Evolutionary conservation across 345 rosid species (phyloP).

Genomic region (Firmiana major): DNA sequence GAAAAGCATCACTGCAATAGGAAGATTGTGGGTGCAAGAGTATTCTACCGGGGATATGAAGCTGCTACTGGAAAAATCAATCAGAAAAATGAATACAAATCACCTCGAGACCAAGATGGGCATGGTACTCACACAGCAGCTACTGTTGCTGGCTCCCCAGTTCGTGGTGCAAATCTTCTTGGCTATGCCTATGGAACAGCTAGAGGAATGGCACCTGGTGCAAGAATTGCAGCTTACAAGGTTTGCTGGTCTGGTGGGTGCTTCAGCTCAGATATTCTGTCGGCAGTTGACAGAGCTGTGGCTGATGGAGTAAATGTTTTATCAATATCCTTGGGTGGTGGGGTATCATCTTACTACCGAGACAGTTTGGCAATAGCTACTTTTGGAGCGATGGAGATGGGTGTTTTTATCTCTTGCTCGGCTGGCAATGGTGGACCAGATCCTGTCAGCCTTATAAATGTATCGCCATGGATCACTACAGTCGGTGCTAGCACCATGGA

Average conservation of each 20-base stretch:
- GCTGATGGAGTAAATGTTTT: slow-evolving; percentile 73
- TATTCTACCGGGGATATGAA: slow-evolving; percentile 59
- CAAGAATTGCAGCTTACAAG: slow-evolving; percentile 70
- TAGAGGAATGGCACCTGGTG: slow-evolving; percentile 74
- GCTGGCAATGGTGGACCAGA: slow-evolving; percentile 81
- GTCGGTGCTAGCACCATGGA: slow-evolving; percentile 85
- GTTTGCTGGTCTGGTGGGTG: slow-evolving; percentile 80
- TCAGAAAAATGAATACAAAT: slow-evolving; percentile 55
- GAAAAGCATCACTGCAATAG: slow-evolving; percentile 46
- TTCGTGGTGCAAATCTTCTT: slow-evolving; percentile 51
- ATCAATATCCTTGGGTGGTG: slow-evolving; percentile 80
- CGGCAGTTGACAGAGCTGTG: slow-evolving; percentile 71
- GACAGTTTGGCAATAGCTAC: slow-evolving; percentile 70
- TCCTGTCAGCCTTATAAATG: slow-evolving; percentile 57
- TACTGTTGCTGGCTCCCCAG: slow-evolving; percentile 66
- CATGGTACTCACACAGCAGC: slow-evolving; percentile 89
- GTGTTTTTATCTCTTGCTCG: slow-evolving; percentile 66
- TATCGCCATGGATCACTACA: slow-evolving; percentile 81
- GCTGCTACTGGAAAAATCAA: slow-evolving; percentile 57
- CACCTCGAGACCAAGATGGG: slow-evolving; percentile 72
- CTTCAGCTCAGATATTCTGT: slow-evolving; percentile 67
- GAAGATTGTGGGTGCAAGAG: slow-evolving; percentile 74
- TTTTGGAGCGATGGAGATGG: slow-evolving; percentile 88
- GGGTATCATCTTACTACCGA: slow-evolving; percentile 47
- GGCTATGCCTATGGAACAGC: slow-evolving; percentile 78